Conservation (phyloP, 768 basidiomycete genomes). For the Bullera alba region DNA sequence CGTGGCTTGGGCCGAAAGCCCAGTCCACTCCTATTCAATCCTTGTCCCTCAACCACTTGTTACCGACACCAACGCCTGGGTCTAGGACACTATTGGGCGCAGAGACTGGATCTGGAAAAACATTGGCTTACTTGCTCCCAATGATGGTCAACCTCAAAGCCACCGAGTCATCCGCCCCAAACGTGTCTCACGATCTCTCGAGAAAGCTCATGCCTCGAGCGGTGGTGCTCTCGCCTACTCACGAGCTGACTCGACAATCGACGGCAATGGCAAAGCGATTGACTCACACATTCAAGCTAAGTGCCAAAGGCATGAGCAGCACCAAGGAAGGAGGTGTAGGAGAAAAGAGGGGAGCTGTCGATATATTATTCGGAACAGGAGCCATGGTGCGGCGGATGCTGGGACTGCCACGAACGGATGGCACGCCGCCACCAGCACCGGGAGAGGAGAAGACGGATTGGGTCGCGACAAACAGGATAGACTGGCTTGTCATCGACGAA, state of each 20-base stretch:
- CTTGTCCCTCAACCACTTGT: constrained; percentile 10
- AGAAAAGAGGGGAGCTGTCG: constrained; percentile 15
- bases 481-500: constrained; percentile 62
- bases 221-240: constrained; percentile 76
- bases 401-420: constrained; percentile 52
- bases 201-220: constrained; percentile 62
- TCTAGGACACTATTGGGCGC: constrained; percentile 60
- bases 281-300: constrained; percentile 66
- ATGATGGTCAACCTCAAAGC: constrained; percentile 70
- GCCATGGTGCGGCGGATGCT: constrained; percentile 52
- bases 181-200: not conserved
- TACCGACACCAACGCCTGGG: constrained; percentile 40
- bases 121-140: constrained; percentile 80
- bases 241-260: constrained; percentile 78
- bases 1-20: constrained; percentile 56
- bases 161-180: constrained; percentile 49
- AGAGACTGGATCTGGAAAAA: constrained; percentile 89
- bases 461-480: constrained; percentile 49
- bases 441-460: constrained; percentile 53
- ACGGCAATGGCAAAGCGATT: constrained; percentile 66
- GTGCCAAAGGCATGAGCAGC: constrained; percentile 56
- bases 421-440: not conserved
- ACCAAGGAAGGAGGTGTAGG: constrained; percentile 24
- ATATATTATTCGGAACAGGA: constrained; percentile 58
- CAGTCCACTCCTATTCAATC: constrained; percentile 62